A percentile compares a stretch with the other conserved stretches of the same genome.
Evolutionary conservation across 148 eudicot genomes (phyloP).

Genomic region (Agrostemma githago): DNA sequence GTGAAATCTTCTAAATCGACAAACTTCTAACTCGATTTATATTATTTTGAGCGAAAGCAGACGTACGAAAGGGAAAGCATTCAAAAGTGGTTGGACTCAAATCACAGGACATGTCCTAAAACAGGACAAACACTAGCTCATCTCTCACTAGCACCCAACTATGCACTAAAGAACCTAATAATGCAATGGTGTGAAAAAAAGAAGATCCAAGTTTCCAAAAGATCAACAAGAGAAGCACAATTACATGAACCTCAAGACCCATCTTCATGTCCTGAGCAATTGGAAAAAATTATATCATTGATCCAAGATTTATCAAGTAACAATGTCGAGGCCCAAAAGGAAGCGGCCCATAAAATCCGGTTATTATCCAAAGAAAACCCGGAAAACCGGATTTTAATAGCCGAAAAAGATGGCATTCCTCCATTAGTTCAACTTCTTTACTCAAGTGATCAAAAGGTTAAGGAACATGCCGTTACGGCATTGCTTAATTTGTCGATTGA

Average conservation of each 20-base stretch:
- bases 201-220: slow-evolving; percentile 40
- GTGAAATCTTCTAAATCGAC: too few species aligned
- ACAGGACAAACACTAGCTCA: slow-evolving; percentile 57
- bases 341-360: slow-evolving; percentile 61
- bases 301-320: slow-evolving; percentile 45
- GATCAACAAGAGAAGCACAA: not conserved
- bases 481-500: slow-evolving; percentile 72
- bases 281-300: slow-evolving; percentile 32
- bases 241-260: not conserved
- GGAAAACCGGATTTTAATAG: slow-evolving; percentile 55
- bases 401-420: slow-evolving; percentile 60
- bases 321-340: slow-evolving; percentile 46
- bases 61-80: slow-evolving; percentile 76
- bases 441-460: slow-evolving; percentile 57
- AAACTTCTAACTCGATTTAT: too few species aligned
- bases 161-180: slow-evolving; percentile 69
- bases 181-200: slow-evolving; percentile 74
- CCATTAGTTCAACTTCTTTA: slow-evolving; percentile 53
- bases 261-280: slow-evolving; percentile 24
- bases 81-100: slow-evolving; percentile 59
- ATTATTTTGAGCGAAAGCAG: slow-evolving; percentile 20
- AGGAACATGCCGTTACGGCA: slow-evolving; percentile 80
- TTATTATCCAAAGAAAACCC: slow-evolving; percentile 63
- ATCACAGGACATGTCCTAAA: slow-evolving; percentile 60
- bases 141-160: slow-evolving; percentile 54